Conservation (phyloP, 768 basidiomycete genomes). For the Lactifluus hygrophoroides region DNA sequence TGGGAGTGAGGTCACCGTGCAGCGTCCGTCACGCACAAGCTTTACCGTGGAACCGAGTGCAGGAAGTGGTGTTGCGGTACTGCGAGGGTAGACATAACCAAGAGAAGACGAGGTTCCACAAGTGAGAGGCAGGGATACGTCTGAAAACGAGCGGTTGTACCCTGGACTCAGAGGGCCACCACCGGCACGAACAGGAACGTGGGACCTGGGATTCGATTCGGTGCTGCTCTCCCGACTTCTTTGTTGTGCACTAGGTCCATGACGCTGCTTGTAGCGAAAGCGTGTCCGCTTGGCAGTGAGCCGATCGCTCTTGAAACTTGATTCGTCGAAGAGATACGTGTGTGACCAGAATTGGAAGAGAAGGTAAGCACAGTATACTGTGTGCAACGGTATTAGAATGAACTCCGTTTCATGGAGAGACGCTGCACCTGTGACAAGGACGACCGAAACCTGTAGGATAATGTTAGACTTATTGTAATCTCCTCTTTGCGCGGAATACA, state of each 20-base stretch:
- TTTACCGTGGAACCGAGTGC: slow-evolving; percentile 18
- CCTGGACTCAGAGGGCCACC: neutral
- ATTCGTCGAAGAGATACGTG: slow-evolving; percentile 53
- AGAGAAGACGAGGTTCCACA: slow-evolving; percentile 5
- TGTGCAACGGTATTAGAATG: neutral
- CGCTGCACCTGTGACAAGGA: slow-evolving; percentile 59
- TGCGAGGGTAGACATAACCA: slow-evolving; percentile 11
- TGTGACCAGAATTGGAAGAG: slow-evolving; percentile 79
- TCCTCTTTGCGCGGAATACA: slow-evolving; percentile 22
- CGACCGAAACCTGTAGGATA: slow-evolving; percentile 51
- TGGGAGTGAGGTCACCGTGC: slow-evolving; percentile 15
- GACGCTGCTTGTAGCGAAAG: neutral
- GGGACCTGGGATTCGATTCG: neutral
- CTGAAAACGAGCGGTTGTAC: slow-evolving; percentile 5
- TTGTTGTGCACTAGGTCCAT: slow-evolving; percentile 3
- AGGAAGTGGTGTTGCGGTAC: slow-evolving; percentile 11
- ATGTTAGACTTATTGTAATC: neutral
- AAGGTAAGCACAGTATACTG: slow-evolving; percentile 69
- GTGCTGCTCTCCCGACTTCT: neutral
- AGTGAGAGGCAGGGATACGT: slow-evolving; percentile 9
- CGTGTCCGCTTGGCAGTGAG: slow-evolving; percentile 3
- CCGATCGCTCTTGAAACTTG: slow-evolving; percentile 18
- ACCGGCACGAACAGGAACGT: neutral
- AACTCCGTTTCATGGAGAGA: neutral
- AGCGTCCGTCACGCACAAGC: slow-evolving; percentile 17